Conservation (phyloP, 805 yeast genomes). For the Blastobotrys robertii region DNA sequence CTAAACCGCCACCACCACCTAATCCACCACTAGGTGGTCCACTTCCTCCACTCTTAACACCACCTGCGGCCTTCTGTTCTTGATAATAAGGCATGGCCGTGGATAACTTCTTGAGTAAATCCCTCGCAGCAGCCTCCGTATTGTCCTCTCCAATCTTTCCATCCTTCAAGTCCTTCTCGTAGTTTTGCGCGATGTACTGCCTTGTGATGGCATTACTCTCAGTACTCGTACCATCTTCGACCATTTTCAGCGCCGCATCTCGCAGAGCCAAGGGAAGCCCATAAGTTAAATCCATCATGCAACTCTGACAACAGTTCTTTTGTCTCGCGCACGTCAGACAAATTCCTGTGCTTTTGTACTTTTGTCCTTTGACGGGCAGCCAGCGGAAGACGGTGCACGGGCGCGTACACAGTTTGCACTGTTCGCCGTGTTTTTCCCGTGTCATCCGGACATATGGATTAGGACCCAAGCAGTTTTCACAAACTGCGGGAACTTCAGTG, state of each 20-base stretch:
- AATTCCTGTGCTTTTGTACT: conserved; percentile 52
- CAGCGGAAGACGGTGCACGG: conserved; percentile 78
- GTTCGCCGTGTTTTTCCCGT: conserved; percentile 61
- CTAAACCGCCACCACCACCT: conserved; percentile 6
- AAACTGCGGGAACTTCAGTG: conserved; percentile 50
- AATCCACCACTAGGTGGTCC: not conserved
- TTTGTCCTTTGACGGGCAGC: conserved; percentile 41
- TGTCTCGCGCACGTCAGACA: conserved; percentile 74
- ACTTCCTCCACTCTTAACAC: not conserved
- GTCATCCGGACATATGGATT: conserved; percentile 61
- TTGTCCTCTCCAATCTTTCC: conserved; percentile 21
- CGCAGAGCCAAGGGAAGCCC: conserved; percentile 72
- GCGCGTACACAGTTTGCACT: conserved; percentile 76
- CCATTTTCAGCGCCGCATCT: conserved; percentile 70
- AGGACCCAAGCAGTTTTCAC: conserved; percentile 64
- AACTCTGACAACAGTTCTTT: conserved; percentile 78
- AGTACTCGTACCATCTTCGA: conserved; percentile 37
- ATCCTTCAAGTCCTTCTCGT: conserved; percentile 24
- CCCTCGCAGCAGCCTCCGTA: conserved; percentile 36
- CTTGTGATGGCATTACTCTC: conserved; percentile 42
- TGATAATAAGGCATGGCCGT: conserved; percentile 23
- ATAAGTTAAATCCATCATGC: conserved; percentile 73
- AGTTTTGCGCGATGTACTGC: conserved; percentile 46
- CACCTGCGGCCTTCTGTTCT: too few species aligned
- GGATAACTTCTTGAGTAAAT: conserved; percentile 43